These are phyloP conservation scores for Domatiomyces globalis DNA, from an alignment of 2,329 filamentous ascomycete genomes.

Conservation along the genomic window DNA sequence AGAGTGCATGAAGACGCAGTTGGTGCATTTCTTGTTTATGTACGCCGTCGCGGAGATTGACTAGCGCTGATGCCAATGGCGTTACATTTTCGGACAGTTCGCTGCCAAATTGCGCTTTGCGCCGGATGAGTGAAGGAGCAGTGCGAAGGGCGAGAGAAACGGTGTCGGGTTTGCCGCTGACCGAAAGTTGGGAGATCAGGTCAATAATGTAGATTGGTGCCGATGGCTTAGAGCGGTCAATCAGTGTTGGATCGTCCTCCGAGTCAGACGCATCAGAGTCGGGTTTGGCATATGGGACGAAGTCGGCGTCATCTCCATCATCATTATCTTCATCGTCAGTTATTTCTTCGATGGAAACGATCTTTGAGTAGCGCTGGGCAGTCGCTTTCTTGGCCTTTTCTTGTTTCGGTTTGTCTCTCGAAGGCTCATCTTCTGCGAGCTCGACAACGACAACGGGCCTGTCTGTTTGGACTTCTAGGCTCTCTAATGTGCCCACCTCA, in stretches of 20 bases:
- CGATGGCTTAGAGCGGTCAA: conserved; percentile 67
- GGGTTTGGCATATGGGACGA: conserved; percentile 69
- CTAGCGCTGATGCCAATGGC: conserved; percentile 61
- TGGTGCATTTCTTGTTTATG: conserved; percentile 61
- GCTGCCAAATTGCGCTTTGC: conserved; percentile 75
- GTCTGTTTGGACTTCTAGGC: conserved; percentile 27
- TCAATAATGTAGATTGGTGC: conserved; percentile 52
- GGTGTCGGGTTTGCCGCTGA: conserved; percentile 70
- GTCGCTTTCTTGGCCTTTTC: conserved; percentile 1
- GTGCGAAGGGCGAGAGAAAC: conserved; percentile 66
- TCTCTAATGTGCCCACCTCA: conserved; percentile 42
- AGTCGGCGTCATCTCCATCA: conserved; percentile 45
- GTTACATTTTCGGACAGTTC: conserved; percentile 75
- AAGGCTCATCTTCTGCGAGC: conserved; percentile 9
- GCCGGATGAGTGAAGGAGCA: conserved; percentile 66
- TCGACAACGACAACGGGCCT: conserved; percentile 1
- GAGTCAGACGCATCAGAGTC: conserved; percentile 82
- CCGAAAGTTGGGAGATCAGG: conserved; percentile 40
- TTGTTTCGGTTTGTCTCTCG: conserved; percentile 5
- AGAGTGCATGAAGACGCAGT: conserved; percentile 62
- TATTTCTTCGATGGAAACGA: conserved; percentile 49
- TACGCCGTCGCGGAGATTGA: conserved; percentile 41
- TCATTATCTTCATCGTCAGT: conserved; percentile 38
- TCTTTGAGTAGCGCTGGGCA: conserved; percentile 25
- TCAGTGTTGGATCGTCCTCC: conserved; percentile 78